phyloP scores from a whole-genome alignment of 1,284 basidiomycete genomes.

The Cryptococcus sp. region DNA sequence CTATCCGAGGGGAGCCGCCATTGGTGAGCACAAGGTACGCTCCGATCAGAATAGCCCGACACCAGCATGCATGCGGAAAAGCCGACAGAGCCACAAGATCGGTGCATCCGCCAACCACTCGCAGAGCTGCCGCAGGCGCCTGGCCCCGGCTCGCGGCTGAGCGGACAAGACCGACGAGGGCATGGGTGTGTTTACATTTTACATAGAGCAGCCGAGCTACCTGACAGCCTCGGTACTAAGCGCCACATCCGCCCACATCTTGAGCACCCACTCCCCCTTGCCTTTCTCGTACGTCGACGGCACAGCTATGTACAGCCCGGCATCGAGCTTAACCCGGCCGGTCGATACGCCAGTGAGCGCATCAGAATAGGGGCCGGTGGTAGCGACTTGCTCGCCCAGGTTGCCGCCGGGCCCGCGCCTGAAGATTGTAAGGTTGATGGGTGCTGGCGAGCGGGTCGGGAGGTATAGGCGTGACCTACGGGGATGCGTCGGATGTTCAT shows the following conservation, averaged over 20 bases:
- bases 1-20: no score
- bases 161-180: no score
- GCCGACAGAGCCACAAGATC: no score
- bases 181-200: no score
- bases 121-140: no score
- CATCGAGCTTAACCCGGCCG: conserved; percentile 54
- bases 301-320: conserved; percentile 67
- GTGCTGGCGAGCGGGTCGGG: conserved; percentile 18
- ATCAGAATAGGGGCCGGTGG: conserved; percentile 75
- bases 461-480: conserved; percentile 23
- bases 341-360: conserved; percentile 66
- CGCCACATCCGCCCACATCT: conserved; percentile 19
- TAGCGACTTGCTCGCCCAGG: conserved; percentile 57
- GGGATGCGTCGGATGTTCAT: not conserved
- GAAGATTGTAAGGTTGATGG: conserved; percentile 51
- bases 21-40: no score
- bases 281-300: conserved; percentile 69
- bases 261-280: conserved; percentile 12
- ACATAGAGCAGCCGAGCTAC: not conserved
- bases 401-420: conserved; percentile 20
- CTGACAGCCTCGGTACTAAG: conserved; percentile 12
- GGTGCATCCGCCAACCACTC: no score
- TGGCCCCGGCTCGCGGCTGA: no score
- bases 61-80: no score
- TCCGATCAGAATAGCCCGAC: no score